Percentiles rank a stretch among this genome's conserved stretches.
phyloP scores from a whole-genome alignment of 2,329 filamentous ascomycete genomes.

The Lachnellula suecica region DNA sequence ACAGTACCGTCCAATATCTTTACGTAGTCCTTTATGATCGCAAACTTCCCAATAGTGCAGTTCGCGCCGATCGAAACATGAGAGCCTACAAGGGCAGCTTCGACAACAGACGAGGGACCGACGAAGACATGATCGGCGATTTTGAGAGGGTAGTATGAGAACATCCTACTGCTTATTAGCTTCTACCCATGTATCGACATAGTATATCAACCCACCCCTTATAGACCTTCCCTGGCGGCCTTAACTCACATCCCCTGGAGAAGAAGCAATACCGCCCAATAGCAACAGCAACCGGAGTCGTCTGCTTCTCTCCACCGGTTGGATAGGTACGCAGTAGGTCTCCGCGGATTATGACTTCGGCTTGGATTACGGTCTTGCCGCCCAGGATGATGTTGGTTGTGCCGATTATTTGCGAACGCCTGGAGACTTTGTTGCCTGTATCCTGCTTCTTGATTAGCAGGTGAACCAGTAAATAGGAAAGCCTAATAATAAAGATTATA shows the following conservation, averaged over 20 bases:
- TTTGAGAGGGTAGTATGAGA: slow-evolving; percentile 85
- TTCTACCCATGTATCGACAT: neutral
- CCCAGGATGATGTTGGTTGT: slow-evolving; percentile 98
- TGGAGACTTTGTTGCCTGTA: slow-evolving; percentile 97
- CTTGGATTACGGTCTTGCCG: slow-evolving; percentile 93
- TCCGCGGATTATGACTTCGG: slow-evolving; percentile 89
- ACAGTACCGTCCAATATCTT: slow-evolving; percentile 82
- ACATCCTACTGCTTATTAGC: slow-evolving; percentile 40
- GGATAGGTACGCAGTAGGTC: slow-evolving; percentile 69
- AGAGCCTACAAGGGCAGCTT: slow-evolving; percentile 78
- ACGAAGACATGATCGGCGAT: slow-evolving; percentile 95
- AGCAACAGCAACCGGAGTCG: slow-evolving; percentile 61
- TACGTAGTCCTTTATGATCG: slow-evolving; percentile 91
- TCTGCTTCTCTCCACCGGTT: slow-evolving; percentile 33
- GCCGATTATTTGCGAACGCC: slow-evolving; percentile 86
- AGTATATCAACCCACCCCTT: slow-evolving; percentile 55
- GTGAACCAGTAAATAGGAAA: too few relatives aligned
- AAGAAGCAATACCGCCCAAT: slow-evolving; percentile 93
- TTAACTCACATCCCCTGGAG: slow-evolving; percentile 72
- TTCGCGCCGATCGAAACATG: slow-evolving; percentile 83
- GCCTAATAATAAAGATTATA: neutral
- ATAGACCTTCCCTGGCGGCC: slow-evolving; percentile 80
- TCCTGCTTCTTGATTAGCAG: slow-evolving; percentile 55
- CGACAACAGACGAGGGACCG: slow-evolving; percentile 71
- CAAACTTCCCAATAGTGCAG: slow-evolving; percentile 79